Conservation (phyloP, 352 stramenopile genomes). For the Globisporangium splendens region DNA sequence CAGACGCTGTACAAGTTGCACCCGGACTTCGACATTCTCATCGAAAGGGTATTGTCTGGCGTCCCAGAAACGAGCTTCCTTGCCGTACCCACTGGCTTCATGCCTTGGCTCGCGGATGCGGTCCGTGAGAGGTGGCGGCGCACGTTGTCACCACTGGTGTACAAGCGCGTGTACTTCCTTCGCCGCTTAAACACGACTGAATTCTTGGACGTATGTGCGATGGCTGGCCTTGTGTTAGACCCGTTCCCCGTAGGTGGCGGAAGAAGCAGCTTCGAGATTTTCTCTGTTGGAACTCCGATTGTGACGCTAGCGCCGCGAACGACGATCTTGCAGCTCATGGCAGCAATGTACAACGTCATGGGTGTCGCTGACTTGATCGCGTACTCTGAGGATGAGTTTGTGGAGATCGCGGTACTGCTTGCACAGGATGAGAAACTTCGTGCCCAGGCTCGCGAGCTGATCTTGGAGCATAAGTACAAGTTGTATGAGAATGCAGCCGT, state of each 20-base stretch:
- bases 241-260: conserved; percentile 64
- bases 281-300: conserved; percentile 57
- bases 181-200: conserved; percentile 28
- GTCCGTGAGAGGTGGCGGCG: conserved; percentile 26
- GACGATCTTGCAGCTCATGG: conserved; percentile 57
- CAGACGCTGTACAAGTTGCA: conserved; percentile 77
- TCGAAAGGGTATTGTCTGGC: conserved; percentile 31
- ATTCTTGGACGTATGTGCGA: conserved; percentile 36
- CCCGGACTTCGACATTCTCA: conserved; percentile 46
- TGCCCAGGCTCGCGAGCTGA: conserved; percentile 14
- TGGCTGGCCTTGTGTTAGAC: conserved; percentile 52
- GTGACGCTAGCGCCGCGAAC: conserved; percentile 42
- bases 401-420: conserved; percentile 22
- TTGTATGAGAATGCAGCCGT: conserved; percentile 34
- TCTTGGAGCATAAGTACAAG: conserved; percentile 25
- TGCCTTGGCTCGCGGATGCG: conserved; percentile 23
- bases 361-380: conserved; percentile 26
- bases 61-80: conserved; percentile 28
- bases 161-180: conserved; percentile 44
- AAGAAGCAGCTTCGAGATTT: conserved; percentile 54
- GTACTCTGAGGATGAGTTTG: conserved; percentile 21
- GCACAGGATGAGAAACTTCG: conserved; percentile 20
- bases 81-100: conserved; percentile 27
- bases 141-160: conserved; percentile 13
- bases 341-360: conserved; percentile 63